Evolutionary conservation across 2,329 filamentous ascomycete genomes (phyloP).

Genomic region (Kalaharituber pfeilii): DNA sequence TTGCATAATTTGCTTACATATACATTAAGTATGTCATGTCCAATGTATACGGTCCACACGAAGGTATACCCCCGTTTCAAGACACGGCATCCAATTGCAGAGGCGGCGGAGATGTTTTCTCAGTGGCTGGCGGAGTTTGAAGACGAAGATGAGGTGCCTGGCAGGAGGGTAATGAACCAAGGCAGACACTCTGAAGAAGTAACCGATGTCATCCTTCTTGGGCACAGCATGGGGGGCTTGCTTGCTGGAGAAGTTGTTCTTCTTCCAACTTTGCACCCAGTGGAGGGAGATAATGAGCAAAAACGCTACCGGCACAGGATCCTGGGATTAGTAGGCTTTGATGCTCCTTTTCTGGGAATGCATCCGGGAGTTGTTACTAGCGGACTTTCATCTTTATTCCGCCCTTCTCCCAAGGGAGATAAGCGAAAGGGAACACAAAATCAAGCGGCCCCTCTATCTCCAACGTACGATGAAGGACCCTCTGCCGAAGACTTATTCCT

Average conservation of each 20-base stretch:
- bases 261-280: constrained; percentile 28
- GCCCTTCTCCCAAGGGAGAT: constrained; percentile 28
- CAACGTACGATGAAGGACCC: constrained; percentile 1
- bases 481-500: constrained; percentile 10
- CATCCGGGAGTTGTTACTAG: constrained; percentile 76
- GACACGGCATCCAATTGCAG: constrained; percentile 51
- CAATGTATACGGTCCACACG: constrained; percentile 65
- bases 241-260: constrained; percentile 63
- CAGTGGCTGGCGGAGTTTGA: constrained; percentile 34
- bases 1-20: constrained; percentile 54
- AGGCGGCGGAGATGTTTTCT: constrained; percentile 69
- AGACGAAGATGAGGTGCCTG: background rate
- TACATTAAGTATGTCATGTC: constrained; percentile 13
- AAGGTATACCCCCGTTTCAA: constrained; percentile 73
- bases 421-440: constrained; percentile 1
- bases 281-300: background rate
- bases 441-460: constrained; percentile 1
- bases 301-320: constrained; percentile 34
- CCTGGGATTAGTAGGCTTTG: constrained; percentile 63
- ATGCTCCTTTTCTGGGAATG: constrained; percentile 73
- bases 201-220: constrained; percentile 70
- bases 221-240: constrained; percentile 81
- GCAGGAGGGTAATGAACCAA: constrained; percentile 7
- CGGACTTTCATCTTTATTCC: constrained; percentile 63
- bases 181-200: constrained; percentile 13